Evolutionary conservation across 2,329 filamentous ascomycete species (phyloP).

Genomic region (Bipolaris victoriae): DNA sequence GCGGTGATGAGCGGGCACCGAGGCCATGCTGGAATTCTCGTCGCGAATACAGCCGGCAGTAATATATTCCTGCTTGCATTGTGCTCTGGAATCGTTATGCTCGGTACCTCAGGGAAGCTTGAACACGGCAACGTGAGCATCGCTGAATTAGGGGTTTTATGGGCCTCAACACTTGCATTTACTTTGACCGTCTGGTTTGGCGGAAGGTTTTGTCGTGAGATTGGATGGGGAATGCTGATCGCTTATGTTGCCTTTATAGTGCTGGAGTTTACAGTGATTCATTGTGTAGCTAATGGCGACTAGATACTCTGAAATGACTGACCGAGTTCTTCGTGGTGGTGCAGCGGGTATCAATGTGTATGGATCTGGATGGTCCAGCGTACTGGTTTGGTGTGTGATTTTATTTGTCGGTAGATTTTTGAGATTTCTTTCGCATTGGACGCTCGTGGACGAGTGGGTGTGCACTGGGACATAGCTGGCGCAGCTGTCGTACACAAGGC

Average conservation of each 20-base stretch:
- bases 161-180: not conserved
- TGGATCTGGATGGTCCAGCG: no score
- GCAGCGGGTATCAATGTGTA: no score
- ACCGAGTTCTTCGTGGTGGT: no score
- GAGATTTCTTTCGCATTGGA: no score
- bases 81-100: constrained; percentile 52
- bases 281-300: not conserved
- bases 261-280: constrained; percentile 39
- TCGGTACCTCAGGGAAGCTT: constrained; percentile 24
- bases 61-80: constrained; percentile 62
- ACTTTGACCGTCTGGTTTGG: not conserved
- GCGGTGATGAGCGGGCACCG: constrained; percentile 56
- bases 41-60: constrained; percentile 61
- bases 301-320: no score
- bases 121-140: constrained; percentile 19
- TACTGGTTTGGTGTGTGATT: no score
- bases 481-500: no score
- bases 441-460: no score
- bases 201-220: not conserved
- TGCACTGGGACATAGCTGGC: no score
- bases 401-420: no score
- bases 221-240: not conserved
- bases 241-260: constrained; percentile 45
- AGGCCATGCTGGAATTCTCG: constrained; percentile 58
- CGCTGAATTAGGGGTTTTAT: not conserved